Evolutionary conservation across 1,284 basidiomycete species (phyloP), one percentile per base, ranked within the genome.

Genomic region (Mycosarcoma mackinlayi): DNA sequence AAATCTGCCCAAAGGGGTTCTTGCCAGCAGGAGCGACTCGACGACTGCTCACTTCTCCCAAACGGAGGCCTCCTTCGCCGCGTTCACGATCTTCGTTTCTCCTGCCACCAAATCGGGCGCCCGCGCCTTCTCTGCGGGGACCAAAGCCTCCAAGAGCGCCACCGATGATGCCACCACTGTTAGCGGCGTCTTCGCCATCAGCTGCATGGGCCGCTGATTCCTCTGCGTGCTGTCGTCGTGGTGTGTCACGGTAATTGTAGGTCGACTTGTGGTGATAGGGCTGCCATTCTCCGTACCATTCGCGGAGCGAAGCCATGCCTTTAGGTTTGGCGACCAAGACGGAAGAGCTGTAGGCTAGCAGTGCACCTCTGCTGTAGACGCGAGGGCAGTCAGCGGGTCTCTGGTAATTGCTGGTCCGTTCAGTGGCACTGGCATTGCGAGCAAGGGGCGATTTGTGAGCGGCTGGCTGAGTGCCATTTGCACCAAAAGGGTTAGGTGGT

Each of bases 221-320:
- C 16, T 68, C 62, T 37, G 57, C 51, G 45, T 69, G 52, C 18
- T 39, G 21, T 72, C 83, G 84, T 38, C 87, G 87, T 41, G 90
- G 86, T 34, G 90, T 88, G 77, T 92, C 91, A 39, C 91, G 89
- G 84, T 92, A 53, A 39, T 60, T 90, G 78, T 67, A 58, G 23
- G 42, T 50, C 16, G 60, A 38, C 34, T 65, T 73, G 39, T 87
- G 70, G 83, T 85, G 62, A 85, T 86, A 31, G 31, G 69, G 65
- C 52, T 74, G 68, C 74, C 66, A 67, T 50, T 75, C 65, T 53
- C 92, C 92, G 84, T 92, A 93, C 92, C 92, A 93, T 42, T 90
- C 88, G 83, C 89, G 91, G 54, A 93, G 84, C 39, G 87, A 84
- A 47, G 91, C 91, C 92, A 93, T 92, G 69, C 86, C 87, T 62